A percentile compares a stretch with the other conserved stretches of the same genome.
phyloP scores from a whole-genome alignment of 2,329 filamentous ascomycete species.

The Penicillium paneum region DNA sequence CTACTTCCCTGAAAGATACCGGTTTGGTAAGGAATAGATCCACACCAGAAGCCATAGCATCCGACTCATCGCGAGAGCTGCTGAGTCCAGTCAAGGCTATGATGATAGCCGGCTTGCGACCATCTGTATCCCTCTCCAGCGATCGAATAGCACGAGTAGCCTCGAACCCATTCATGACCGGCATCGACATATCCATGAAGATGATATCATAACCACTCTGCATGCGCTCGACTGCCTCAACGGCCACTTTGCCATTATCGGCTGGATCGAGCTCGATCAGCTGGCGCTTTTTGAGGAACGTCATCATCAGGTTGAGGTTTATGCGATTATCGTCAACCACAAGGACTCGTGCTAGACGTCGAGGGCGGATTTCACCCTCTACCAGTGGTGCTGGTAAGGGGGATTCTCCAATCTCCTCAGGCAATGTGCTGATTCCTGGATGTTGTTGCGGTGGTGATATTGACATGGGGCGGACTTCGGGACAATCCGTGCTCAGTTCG shows the following conservation, averaged over 20 bases:
- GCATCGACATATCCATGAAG: slow-evolving; percentile 51
- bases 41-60: slow-evolving; percentile 44
- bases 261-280: slow-evolving; percentile 38
- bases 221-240: slow-evolving; percentile 38
- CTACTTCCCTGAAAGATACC: slow-evolving; percentile 45
- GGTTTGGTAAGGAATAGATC: slow-evolving; percentile 50
- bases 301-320: slow-evolving; percentile 45
- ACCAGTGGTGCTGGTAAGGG: slow-evolving; percentile 14
- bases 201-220: slow-evolving; percentile 42
- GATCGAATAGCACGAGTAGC: slow-evolving; percentile 47
- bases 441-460: neutral
- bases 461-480: neutral
- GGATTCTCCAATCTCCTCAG: slow-evolving; percentile 8
- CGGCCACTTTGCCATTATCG: slow-evolving; percentile 44
- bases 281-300: slow-evolving; percentile 42
- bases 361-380: slow-evolving; percentile 8
- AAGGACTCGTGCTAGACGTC: slow-evolving; percentile 31
- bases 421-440: slow-evolving; percentile 7
- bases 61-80: slow-evolving; percentile 43
- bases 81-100: slow-evolving; percentile 48
- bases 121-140: slow-evolving; percentile 37
- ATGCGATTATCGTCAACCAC: slow-evolving; percentile 49
- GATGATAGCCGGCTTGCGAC: slow-evolving; percentile 36
- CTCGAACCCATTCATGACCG: slow-evolving; percentile 49
- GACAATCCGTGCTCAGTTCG: neutral